These are phyloP conservation scores for Smallanthus sonchifolius DNA, from an alignment of 129 eudicot species.

Conservation along the genomic window DNA sequence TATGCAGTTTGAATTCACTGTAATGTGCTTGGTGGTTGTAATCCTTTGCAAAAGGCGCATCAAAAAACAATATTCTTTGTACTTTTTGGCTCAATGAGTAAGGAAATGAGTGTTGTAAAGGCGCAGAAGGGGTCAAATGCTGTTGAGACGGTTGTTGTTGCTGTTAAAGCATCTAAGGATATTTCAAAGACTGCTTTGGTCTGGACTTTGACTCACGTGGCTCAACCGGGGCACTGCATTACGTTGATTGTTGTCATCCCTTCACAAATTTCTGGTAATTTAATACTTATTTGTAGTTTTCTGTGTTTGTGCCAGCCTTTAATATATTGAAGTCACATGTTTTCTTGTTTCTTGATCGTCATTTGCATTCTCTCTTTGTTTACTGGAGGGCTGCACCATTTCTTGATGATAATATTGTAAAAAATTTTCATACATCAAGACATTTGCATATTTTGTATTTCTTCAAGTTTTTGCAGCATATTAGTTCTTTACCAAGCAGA, in stretches of 20 bases:
- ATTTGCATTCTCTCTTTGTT: conserved; percentile 1
- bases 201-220: conserved; percentile 97
- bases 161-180: conserved; percentile 86
- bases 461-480: not conserved
- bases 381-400: not conserved
- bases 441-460: not conserved
- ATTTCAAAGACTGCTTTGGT: conserved; percentile 78
- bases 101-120: conserved; percentile 47
- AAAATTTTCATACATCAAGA: not conserved
- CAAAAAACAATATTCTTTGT: not conserved
- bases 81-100: conserved; percentile 43
- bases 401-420: not conserved
- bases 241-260: conserved; percentile 73
- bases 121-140: conserved; percentile 41
- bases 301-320: not conserved
- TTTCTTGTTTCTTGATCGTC: not conserved
- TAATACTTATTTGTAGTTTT: not conserved
- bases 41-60: conserved; percentile 7
- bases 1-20: conserved; percentile 4
- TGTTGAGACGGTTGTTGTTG: conserved; percentile 74
- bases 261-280: conserved; percentile 63
- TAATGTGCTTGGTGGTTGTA: conserved; percentile 11
- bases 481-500: not conserved
- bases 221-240: conserved; percentile 93
- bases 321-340: not conserved